Evolutionary conservation across 305 asterid species (phyloP).

Genomic region (Solanum aculeatissimum): DNA sequence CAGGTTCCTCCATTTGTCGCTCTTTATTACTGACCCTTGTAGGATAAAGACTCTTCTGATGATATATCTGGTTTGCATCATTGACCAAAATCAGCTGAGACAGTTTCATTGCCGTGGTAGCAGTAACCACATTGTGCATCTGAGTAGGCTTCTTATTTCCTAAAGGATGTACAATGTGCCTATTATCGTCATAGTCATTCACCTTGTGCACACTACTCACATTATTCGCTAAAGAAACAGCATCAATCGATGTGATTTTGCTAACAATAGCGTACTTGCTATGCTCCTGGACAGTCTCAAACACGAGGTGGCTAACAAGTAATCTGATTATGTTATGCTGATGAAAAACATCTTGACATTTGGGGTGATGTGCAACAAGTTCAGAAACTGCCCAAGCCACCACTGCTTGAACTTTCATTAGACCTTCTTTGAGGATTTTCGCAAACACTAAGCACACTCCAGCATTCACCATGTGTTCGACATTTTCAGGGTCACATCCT

Average conservation of each 20-base stretch:
- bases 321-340: conserved; percentile 6
- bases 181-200: neutral
- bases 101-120: neutral
- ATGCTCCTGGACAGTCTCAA: conserved; percentile 12
- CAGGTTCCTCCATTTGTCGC: conserved; percentile 47
- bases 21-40: conserved; percentile 24
- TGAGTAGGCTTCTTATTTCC: neutral
- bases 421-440: conserved; percentile 12
- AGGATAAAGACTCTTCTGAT: conserved; percentile 14
- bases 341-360: conserved; percentile 10
- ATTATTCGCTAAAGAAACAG: conserved; percentile 1
- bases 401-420: conserved; percentile 5
- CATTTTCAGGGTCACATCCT: conserved; percentile 5
- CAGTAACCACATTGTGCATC: neutral
- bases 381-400: conserved; percentile 11
- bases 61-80: neutral
- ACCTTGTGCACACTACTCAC: neutral
- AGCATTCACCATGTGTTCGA: neutral
- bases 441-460: conserved; percentile 7
- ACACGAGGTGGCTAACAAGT: conserved; percentile 5
- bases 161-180: neutral
- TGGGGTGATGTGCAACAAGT: conserved; percentile 4
- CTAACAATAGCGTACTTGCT: conserved; percentile 11
- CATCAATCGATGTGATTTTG: conserved; percentile 7
- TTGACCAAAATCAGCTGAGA: neutral